These are phyloP conservation scores for Ogataea ganodermae DNA, from an alignment of 805 yeast species.

Conservation along the genomic window DNA sequence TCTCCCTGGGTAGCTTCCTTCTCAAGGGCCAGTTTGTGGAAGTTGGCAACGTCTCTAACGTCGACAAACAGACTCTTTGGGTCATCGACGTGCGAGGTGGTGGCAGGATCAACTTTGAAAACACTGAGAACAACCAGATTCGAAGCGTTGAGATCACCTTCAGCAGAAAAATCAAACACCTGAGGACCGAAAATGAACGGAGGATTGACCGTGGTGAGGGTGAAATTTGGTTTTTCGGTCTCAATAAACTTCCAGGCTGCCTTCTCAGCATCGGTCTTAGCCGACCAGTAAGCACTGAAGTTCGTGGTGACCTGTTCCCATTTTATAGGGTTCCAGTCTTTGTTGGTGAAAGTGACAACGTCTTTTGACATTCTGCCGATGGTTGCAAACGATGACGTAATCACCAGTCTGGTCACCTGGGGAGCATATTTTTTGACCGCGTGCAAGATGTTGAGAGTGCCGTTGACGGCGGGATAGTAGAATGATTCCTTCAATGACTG, in stretches of 20 bases:
- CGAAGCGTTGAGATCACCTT: neutral
- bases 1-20: neutral
- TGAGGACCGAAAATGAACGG: slow-evolving; percentile 18
- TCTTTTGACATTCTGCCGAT: slow-evolving; percentile 1
- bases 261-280: slow-evolving; percentile 44
- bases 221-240: slow-evolving; percentile 31
- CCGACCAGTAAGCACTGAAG: slow-evolving; percentile 37
- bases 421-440: slow-evolving; percentile 44
- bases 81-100: neutral
- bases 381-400: slow-evolving; percentile 58
- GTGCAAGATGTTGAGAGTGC: slow-evolving; percentile 44
- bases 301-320: slow-evolving; percentile 34
- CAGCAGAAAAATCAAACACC: slow-evolving; percentile 17
- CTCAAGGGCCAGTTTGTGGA: neutral
- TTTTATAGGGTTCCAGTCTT: slow-evolving; percentile 37
- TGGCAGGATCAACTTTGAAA: neutral
- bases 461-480: slow-evolving; percentile 47
- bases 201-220: slow-evolving; percentile 39
- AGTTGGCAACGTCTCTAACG: slow-evolving; percentile 2
- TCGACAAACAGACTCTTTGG: neutral
- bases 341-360: slow-evolving; percentile 26
- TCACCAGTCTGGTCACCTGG: slow-evolving; percentile 44
- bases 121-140: neutral
- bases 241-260: slow-evolving; percentile 44
- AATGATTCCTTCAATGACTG: neutral